Conservation (phyloP, 2,329 filamentous ascomycete genomes). For the Alternaria rosae region DNA sequence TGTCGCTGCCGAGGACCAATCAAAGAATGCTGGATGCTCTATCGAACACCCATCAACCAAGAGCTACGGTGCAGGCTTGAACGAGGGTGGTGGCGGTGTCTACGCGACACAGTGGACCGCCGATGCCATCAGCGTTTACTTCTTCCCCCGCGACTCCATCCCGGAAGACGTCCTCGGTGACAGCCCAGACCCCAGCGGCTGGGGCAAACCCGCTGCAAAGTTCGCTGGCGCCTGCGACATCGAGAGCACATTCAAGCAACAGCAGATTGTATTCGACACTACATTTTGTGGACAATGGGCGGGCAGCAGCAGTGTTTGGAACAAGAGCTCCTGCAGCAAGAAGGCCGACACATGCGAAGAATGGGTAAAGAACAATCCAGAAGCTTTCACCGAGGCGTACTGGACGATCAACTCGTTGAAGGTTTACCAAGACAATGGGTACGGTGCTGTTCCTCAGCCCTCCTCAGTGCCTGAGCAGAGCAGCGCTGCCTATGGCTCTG, state of each 20-base stretch:
- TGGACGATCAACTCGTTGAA: slow-evolving; percentile 69
- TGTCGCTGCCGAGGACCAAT: slow-evolving; percentile 51
- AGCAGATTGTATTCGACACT: slow-evolving; percentile 82
- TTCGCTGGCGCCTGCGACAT: slow-evolving; percentile 78
- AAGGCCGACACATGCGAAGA: slow-evolving; percentile 71
- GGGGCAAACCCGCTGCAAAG: slow-evolving; percentile 72
- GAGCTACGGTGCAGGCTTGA: slow-evolving; percentile 64
- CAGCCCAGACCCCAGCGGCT: slow-evolving; percentile 70
- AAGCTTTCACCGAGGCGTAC: slow-evolving; percentile 74
- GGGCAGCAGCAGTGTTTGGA: slow-evolving; percentile 68
- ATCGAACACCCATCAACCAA: slow-evolving; percentile 50
- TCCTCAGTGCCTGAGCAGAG: slow-evolving; percentile 21
- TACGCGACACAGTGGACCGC: slow-evolving; percentile 70
- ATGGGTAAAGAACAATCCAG: slow-evolving; percentile 75
- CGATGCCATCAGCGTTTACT: slow-evolving; percentile 77
- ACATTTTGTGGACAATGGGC: slow-evolving; percentile 92
- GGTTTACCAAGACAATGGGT: slow-evolving; percentile 46
- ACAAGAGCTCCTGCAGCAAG: slow-evolving; percentile 64
- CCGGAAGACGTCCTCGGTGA: slow-evolving; percentile 68
- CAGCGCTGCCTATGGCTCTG: slow-evolving; percentile 17
- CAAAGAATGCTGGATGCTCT: slow-evolving; percentile 53
- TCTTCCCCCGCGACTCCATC: slow-evolving; percentile 75
- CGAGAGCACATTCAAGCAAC: slow-evolving; percentile 69
- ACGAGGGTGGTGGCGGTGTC: slow-evolving; percentile 54
- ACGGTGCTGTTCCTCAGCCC: slow-evolving; percentile 15